Evolutionary conservation across 2,329 filamentous ascomycete species (phyloP), one percentile per base, ranked within the genome.

Genomic region (Epichloe gansuensis): DNA sequence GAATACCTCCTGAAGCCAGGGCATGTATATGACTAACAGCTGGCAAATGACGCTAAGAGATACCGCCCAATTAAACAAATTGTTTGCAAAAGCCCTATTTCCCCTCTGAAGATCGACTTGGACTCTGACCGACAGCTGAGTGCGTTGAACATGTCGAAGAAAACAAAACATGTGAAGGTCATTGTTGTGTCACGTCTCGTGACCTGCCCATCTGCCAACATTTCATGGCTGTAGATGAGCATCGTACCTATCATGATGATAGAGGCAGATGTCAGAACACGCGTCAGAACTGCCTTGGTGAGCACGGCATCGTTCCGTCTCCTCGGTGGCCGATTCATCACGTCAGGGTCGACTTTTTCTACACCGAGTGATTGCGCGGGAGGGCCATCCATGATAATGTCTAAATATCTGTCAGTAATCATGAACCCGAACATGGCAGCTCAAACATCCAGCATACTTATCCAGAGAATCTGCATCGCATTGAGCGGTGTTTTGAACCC

Each of bases 131-230:
- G 88, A 70, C 93, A 98, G 15, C 88, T 85, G 23, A 98, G 76
- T 2, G 93, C 93, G 69, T 98, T 97, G 76, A 97, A 96, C 93
- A 98, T 98, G 75, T 98, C 93, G 69, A 97, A 98, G 51, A 98
- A 80, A 46, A 98, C 93, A 65, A 98, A 98, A 70, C 91, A 95
- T 5, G 93, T 98, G 66, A 98, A 98, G 0, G 93, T 97, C 87
- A 98, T 96, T 58, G 93, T 98, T 2, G 93, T 98, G 70, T 98
- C 93, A 60, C 94, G 89, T 48, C 88, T 88, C 1, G 85, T 94
- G 54, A 97, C 87, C 54, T 84, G 74, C 52, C 88, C 84, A 64
- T 94, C 89, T 25, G 81, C 77, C 48, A 84, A 74, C 88, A 98
- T 96, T 72, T 97, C 91, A 64, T 83, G 86, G 59, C 88, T 83